Base-by-base conservation (phyloP, 2,329 filamentous ascomycete species). In the Blastomyces emzantsi region DNA sequence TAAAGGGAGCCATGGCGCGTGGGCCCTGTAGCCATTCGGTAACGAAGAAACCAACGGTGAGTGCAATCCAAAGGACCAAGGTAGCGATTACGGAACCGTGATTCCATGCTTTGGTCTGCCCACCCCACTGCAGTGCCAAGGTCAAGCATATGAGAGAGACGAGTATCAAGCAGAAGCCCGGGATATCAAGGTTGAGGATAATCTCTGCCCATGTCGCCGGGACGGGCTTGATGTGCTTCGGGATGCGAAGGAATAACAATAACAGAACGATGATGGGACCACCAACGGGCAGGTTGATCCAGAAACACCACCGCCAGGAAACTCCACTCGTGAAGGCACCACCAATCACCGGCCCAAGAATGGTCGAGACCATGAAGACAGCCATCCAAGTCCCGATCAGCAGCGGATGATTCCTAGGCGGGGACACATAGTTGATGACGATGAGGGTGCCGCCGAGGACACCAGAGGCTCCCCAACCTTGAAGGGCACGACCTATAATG, bases 91-190 rank as follows among this genome's bases (percentile, higher is more conserved):
- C 66, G 22, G 63, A 49, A 36, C 64, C 59, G 45, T 69, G 64
- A n/a, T 62, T 69, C 71, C 70, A 72, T 4, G 63, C 33, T 47
- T 71, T 68, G 30, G 67, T 68, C 11, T 62, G 52, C 2, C 69
- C 70, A 59, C 70, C 71, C 68, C 70, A 72, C 63, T 73, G 69
- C 36, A 73, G 63, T 15, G 70, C 70, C 7, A 72, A 67, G 9
- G 69, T 64, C n/a, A 69, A 68, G 64, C 67, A 67, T 11, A 71
- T 61, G n/a, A 72, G 63, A 28, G 69, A 67, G n/a, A 60, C 64
- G 36, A 73, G 64, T 28, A 73, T 62, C 15, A 70, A 64, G 22
- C 55, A 61, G 51, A 66, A 69, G 28, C 71, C 71, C 3, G 66
- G 63, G 49, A 71, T 57, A 62, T 73, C 71, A 54, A 73, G 66